These are phyloP conservation scores for Penicillium samsonianum DNA, from an alignment of 495 filamentous ascomycete species.

Conservation along the genomic window DNA sequence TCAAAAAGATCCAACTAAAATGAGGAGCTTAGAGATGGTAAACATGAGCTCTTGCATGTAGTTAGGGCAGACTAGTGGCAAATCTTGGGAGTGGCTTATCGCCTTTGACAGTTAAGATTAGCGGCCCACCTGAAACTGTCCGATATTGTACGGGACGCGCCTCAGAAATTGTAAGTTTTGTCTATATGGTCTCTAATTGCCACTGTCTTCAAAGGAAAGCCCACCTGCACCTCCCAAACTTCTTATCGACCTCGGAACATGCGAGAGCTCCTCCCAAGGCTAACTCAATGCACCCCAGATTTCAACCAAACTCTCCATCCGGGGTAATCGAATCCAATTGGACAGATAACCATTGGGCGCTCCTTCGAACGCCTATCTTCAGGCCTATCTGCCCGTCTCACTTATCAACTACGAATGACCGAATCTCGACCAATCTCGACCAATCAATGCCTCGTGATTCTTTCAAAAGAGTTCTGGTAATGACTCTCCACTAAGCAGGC, in stretches of 20 bases:
- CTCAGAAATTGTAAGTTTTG: not conserved
- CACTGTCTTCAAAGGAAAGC: not conserved
- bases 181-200: not conserved
- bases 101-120: not conserved
- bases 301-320: conserved; percentile 5
- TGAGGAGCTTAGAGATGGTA: not conserved
- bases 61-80: conserved; percentile 5
- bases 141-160: not conserved
- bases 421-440: conserved; percentile 8
- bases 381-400: conserved; percentile 5
- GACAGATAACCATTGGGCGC: conserved; percentile 11
- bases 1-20: not conserved
- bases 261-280: conserved; percentile 18
- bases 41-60: conserved; percentile 6
- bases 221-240: conserved; percentile 5
- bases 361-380: conserved; percentile 15
- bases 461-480: conserved; percentile 12
- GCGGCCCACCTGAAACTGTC: not conserved
- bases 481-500: not conserved
- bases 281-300: conserved; percentile 23
- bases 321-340: conserved; percentile 13
- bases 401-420: conserved; percentile 7
- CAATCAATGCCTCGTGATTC: conserved; percentile 24
- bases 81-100: conserved; percentile 2
- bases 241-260: conserved; percentile 17